phyloP scores from a whole-genome alignment of 139 green algal genomes.

The Desmodesmus armatus region DNA sequence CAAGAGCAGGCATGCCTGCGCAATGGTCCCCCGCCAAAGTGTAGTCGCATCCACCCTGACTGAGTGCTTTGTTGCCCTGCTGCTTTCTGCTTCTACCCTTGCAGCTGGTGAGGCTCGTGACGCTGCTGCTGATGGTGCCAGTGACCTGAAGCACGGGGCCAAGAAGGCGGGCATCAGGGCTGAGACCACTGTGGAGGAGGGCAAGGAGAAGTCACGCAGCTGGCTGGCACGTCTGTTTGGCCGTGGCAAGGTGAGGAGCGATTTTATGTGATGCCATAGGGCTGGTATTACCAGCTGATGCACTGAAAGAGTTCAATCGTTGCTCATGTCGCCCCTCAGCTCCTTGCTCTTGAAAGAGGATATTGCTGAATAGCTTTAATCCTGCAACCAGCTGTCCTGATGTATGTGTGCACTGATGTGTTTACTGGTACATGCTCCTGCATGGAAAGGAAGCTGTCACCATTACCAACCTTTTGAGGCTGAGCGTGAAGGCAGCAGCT shows the following conservation, averaged over 20 bases:
- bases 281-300: no score
- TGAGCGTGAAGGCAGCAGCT: no score
- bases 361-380: no score
- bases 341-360: no score
- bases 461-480: no score
- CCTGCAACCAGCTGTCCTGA: no score
- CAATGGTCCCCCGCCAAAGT: no score
- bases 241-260: conserved; percentile 37
- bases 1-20: no score
- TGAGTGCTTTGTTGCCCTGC: neutral
- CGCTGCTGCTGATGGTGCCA: neutral
- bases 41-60: neutral
- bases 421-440: neutral
- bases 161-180: conserved; percentile 38
- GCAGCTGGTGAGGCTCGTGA: conserved; percentile 44
- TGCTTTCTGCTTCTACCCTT: neutral
- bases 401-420: no score
- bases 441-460: neutral
- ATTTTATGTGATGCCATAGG: neutral
- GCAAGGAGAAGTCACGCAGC: conserved; percentile 19
- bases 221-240: conserved; percentile 28
- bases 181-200: conserved; percentile 22
- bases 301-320: no score
- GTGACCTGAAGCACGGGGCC: conserved; percentile 29
- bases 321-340: no score